Percentiles rank a stretch among this genome's conserved stretches.
Conservation (phyloP, 257 asterid genomes). For the Petunia axillaris region DNA sequence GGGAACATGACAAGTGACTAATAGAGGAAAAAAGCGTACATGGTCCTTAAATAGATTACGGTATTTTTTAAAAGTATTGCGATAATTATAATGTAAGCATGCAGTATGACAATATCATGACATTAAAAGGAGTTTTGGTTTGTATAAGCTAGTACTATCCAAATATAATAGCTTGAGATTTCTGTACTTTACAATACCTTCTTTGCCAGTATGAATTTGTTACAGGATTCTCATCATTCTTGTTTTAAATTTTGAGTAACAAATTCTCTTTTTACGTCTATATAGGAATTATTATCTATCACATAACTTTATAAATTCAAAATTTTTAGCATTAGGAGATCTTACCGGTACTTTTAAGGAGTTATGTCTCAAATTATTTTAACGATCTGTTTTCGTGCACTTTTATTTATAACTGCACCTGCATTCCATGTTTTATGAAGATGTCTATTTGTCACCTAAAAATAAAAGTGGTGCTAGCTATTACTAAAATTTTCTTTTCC, state of each 20-base stretch:
- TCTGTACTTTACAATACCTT: not conserved
- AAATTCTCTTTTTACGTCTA: not conserved
- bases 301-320: not conserved
- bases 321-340: not conserved
- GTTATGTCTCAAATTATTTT: too few species aligned
- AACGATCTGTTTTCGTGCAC: too few species aligned
- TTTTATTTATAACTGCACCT: too few species aligned
- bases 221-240: not conserved
- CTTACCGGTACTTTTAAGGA: not conserved
- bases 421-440: not conserved
- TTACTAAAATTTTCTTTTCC: not conserved
- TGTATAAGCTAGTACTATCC: not conserved
- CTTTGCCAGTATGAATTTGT: not conserved
- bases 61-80: slow-evolving; percentile 1
- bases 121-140: not conserved
- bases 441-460: not conserved
- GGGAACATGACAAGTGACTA: not conserved
- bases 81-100: not conserved
- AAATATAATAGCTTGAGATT: not conserved
- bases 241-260: not conserved
- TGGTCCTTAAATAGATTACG: not conserved
- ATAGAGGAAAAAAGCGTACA: not conserved
- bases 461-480: not conserved
- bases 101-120: slow-evolving; percentile 10
- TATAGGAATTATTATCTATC: not conserved